These are phyloP conservation scores for Thalassia testudinum DNA, from an alignment of 116 monocot species.

Conservation along the genomic window DNA sequence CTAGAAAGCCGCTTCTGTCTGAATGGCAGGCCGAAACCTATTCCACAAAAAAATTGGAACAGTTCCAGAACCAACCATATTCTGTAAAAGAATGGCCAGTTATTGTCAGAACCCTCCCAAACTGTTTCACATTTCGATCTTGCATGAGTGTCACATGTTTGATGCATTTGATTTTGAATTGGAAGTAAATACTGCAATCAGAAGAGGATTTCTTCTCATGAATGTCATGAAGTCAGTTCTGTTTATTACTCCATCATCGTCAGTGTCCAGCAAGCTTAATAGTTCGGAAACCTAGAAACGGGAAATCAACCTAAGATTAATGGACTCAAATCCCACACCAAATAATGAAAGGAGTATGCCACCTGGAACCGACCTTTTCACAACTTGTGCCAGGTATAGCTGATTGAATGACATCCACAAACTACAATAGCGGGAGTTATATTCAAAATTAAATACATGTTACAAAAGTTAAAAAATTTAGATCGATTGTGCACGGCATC, in stretches of 20 bases:
- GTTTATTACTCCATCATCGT: slow-evolving; percentile 20
- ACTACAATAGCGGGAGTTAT: slow-evolving; percentile 4
- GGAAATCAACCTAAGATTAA: too few relatives aligned
- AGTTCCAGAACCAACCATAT: too few relatives aligned
- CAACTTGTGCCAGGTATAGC: background rate
- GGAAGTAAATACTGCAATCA: slow-evolving; percentile 28
- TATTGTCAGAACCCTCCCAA: too few relatives aligned
- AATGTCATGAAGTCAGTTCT: slow-evolving; percentile 39
- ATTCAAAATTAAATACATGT: too few relatives aligned
- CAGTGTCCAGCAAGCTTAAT: slow-evolving; percentile 7
- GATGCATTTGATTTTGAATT: background rate
- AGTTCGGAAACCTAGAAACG: slow-evolving; percentile 19
- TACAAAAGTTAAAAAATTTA: too few relatives aligned
- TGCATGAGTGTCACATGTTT: slow-evolving; percentile 3
- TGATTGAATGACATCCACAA: slow-evolving; percentile 9
- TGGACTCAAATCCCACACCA: too few relatives aligned
- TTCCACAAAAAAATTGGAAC: too few relatives aligned
- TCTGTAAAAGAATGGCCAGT: too few relatives aligned
- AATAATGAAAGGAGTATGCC: background rate
- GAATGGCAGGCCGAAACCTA: too few relatives aligned
- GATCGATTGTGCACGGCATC: too few relatives aligned
- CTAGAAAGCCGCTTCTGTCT: too few relatives aligned
- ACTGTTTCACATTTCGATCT: too few relatives aligned
- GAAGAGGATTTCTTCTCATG: slow-evolving; percentile 30
- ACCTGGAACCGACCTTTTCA: slow-evolving; percentile 5